These are phyloP conservation scores for Potentilla sterilis DNA, from an alignment of 306 rosid species.

Conservation along the genomic window DNA sequence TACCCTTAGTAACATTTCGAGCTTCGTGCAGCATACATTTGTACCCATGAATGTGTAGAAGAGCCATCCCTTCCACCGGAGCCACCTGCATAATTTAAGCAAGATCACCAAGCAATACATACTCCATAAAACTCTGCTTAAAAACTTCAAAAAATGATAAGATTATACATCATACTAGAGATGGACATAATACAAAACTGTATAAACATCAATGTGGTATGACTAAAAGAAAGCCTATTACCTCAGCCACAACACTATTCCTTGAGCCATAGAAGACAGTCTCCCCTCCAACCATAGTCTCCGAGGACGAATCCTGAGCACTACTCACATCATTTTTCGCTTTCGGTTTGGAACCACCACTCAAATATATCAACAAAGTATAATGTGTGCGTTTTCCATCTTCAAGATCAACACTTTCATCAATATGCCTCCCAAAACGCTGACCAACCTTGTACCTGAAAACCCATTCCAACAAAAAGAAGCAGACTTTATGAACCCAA, in stretches of 20 bases:
- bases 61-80: constrained; percentile 93
- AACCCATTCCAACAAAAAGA: constrained; percentile 11
- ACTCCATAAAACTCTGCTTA: constrained; percentile 17
- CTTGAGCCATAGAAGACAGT: constrained; percentile 86
- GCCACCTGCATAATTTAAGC: constrained; percentile 50
- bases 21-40: constrained; percentile 95
- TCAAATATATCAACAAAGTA: constrained; percentile 78
- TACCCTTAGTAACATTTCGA: constrained; percentile 72
- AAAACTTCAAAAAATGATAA: neutral
- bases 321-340: constrained; percentile 40
- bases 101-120: constrained; percentile 28
- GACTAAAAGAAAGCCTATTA: constrained; percentile 25
- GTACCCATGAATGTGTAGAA: constrained; percentile 82
- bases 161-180: neutral
- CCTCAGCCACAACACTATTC: constrained; percentile 77
- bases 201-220: neutral
- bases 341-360: constrained; percentile 63
- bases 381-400: constrained; percentile 74
- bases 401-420: constrained; percentile 74
- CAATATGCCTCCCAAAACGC: constrained; percentile 88
- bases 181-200: neutral
- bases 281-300: constrained; percentile 84
- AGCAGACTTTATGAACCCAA: neutral
- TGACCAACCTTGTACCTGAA: constrained; percentile 84
- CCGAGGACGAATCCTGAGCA: constrained; percentile 38